Evolutionary conservation across 495 filamentous ascomycete genomes (phyloP).

Genomic region (Sporormia fimetaria): DNA sequence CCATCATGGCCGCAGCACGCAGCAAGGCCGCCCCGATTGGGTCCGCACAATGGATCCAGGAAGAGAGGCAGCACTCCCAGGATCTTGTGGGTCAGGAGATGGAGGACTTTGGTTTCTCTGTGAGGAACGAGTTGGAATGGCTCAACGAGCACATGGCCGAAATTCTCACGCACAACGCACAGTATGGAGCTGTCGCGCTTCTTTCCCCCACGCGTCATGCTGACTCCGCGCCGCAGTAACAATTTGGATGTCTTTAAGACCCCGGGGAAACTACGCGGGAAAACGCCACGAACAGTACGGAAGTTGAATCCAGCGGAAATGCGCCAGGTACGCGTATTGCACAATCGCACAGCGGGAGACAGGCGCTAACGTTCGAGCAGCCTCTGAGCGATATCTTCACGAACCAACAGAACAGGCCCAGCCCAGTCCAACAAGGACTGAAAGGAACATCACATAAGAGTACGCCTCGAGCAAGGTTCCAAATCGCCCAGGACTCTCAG

Average conservation of each 20-base stretch:
- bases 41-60: slow-evolving; percentile 54
- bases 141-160: slow-evolving; percentile 94
- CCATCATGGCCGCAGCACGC: slow-evolving; percentile 28
- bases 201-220: slow-evolving; percentile 6
- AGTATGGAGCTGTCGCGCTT: slow-evolving; percentile 43
- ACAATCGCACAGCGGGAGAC: neutral
- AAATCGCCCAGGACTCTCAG: slow-evolving; percentile 23
- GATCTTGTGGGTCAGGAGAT: slow-evolving; percentile 59
- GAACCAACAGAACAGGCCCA: slow-evolving; percentile 31
- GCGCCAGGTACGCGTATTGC: slow-evolving; percentile 49
- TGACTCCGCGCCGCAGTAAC: slow-evolving; percentile 43
- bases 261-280: slow-evolving; percentile 84
- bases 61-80: slow-evolving; percentile 53
- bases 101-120: slow-evolving; percentile 81
- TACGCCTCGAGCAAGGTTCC: slow-evolving; percentile 24
- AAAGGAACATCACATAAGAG: slow-evolving; percentile 12
- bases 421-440: slow-evolving; percentile 24
- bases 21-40: slow-evolving; percentile 43
- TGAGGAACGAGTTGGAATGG: slow-evolving; percentile 87
- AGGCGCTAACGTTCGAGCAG: slow-evolving; percentile 38
- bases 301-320: slow-evolving; percentile 54
- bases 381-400: slow-evolving; percentile 74
- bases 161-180: slow-evolving; percentile 74
- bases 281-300: slow-evolving; percentile 73
- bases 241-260: slow-evolving; percentile 93